Percentiles rank a stretch among this genome's conserved stretches.
phyloP scores from a whole-genome alignment of 164 flowering plant species.

The Hamamelis virginiana region DNA sequence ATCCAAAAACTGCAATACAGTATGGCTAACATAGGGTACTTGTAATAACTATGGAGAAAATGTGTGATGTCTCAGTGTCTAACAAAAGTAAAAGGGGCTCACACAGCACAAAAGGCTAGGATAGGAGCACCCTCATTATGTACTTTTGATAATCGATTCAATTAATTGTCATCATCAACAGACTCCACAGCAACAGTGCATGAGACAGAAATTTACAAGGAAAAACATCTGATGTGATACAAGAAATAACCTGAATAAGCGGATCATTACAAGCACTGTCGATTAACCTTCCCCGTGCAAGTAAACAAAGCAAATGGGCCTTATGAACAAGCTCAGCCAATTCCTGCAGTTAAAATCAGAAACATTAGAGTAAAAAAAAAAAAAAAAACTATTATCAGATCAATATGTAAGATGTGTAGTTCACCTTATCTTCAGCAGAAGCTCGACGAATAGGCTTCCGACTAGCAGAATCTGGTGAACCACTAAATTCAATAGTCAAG shows the following conservation, averaged over 20 bases:
- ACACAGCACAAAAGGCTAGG: background rate
- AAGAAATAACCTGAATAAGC: constrained; percentile 74
- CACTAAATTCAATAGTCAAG: constrained; percentile 60
- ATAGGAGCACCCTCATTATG: background rate
- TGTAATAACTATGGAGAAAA: background rate
- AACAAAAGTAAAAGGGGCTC: background rate
- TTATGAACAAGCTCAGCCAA: constrained; percentile 86
- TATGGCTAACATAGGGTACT: background rate
- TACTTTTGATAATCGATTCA: background rate
- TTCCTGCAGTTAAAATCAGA: constrained; percentile 44
- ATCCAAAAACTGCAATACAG: background rate
- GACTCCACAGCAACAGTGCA: background rate
- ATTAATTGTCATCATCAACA: background rate
- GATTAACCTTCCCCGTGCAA: constrained; percentile 84
- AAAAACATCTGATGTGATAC: background rate
- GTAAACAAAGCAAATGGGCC: constrained; percentile 84
- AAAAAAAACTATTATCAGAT: background rate
- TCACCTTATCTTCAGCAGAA: constrained; percentile 83
- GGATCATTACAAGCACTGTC: constrained; percentile 87
- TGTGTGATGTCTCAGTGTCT: background rate
- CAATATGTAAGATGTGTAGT: background rate
- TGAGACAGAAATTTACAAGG: background rate
- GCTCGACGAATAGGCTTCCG: constrained; percentile 55
- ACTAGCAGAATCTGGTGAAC: constrained; percentile 39
- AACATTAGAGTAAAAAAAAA: background rate